These are phyloP conservation scores for Pneumocystis jirovecii DNA, from an alignment of 1,139 yeast species.

Conservation along the genomic window DNA sequence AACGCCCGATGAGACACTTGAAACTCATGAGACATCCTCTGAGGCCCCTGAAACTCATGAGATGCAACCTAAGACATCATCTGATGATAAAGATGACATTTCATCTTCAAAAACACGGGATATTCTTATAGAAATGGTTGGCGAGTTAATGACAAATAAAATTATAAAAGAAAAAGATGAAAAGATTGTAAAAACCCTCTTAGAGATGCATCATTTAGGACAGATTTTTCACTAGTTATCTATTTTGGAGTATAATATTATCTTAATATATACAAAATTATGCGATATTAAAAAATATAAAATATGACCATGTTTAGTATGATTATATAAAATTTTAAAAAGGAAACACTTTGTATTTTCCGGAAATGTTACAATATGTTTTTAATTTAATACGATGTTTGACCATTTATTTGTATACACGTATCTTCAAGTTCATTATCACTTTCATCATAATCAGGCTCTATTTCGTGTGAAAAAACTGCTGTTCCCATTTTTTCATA, in stretches of 20 bases:
- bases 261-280: not conserved
- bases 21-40: not conserved
- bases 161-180: conserved; percentile 2
- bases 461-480: not conserved
- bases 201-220: not conserved
- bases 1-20: not conserved
- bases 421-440: not conserved
- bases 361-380: not conserved
- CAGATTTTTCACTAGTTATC: not conserved
- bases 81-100: not conserved
- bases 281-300: not conserved
- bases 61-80: not conserved
- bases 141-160: conserved; percentile 3
- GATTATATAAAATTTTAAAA: not conserved
- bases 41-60: not conserved
- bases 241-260: not conserved
- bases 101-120: conserved; percentile 1
- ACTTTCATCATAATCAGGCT: not conserved
- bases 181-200: not conserved
- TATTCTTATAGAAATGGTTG: conserved; percentile 2
- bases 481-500: not conserved
- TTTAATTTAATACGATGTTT: not conserved
- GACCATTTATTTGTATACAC: not conserved
- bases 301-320: not conserved
- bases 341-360: not conserved